phyloP scores from a whole-genome alignment of 2,329 filamentous ascomycete genomes.

The Fusarium falciforme region DNA sequence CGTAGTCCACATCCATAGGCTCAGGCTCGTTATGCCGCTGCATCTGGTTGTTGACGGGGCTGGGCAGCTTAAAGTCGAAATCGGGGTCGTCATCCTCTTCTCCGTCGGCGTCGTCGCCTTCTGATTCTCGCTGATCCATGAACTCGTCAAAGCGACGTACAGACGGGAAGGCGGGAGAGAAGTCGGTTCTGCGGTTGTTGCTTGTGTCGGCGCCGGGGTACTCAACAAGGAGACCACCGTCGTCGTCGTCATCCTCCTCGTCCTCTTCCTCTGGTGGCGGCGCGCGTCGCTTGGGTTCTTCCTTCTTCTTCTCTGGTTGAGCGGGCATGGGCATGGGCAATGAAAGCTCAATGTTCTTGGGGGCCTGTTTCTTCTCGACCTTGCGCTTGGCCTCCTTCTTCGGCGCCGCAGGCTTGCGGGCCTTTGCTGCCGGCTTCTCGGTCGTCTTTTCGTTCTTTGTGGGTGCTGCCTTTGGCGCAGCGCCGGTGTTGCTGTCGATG shows the following conservation, averaged over 20 bases:
- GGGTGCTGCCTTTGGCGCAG: conserved; percentile 27
- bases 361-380: conserved; percentile 51
- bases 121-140: conserved; percentile 58
- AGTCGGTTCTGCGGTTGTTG: conserved; percentile 52
- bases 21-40: conserved; percentile 44
- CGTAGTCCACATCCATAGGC: conserved; percentile 47
- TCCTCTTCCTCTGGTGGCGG: conserved; percentile 60
- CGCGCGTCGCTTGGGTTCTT: conserved; percentile 45
- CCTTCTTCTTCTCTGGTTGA: conserved; percentile 30
- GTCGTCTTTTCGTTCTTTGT: conserved; percentile 14
- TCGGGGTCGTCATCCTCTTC: conserved; percentile 62
- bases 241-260: conserved; percentile 67
- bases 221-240: conserved; percentile 68
- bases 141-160: conserved; percentile 66
- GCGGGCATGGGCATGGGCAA: conserved; percentile 48
- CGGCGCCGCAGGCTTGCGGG: conserved; percentile 37
- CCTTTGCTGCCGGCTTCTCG: conserved; percentile 42
- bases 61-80: conserved; percentile 64
- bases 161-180: conserved; percentile 62
- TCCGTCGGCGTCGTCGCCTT: conserved; percentile 60
- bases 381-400: conserved; percentile 48
- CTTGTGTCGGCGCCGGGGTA: conserved; percentile 64
- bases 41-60: conserved; percentile 59
- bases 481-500: conserved; percentile 55
- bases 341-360: conserved; percentile 49